These are phyloP conservation scores for Linanthus parryae DNA, from an alignment of 148 eudicot species.

Conservation along the genomic window DNA sequence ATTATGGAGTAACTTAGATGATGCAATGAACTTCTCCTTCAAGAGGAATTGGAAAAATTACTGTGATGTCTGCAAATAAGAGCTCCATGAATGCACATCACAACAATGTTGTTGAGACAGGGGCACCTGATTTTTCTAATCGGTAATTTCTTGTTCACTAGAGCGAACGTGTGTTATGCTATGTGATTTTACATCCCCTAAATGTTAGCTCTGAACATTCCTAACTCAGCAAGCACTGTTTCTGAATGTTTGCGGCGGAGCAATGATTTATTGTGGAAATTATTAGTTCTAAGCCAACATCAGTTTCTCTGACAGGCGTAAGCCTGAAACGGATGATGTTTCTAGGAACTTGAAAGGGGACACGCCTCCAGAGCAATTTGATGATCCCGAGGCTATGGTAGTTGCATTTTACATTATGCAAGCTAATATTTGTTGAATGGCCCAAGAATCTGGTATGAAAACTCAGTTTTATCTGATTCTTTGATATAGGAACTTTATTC, in stretches of 20 bases:
- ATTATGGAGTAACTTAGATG: constrained; percentile 17
- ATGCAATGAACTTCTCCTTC: constrained; percentile 18
- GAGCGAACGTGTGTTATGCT: background rate
- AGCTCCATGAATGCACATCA: constrained; percentile 21
- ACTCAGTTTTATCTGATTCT: constrained; percentile 8
- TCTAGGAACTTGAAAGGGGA: constrained; percentile 35
- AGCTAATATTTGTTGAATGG: background rate
- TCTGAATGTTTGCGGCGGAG: background rate
- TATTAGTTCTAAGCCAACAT: constrained; percentile 1
- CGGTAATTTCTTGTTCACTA: constrained; percentile 14
- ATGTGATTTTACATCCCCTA: background rate
- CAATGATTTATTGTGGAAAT: background rate
- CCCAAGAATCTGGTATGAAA: background rate
- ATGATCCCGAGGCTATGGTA: constrained; percentile 57
- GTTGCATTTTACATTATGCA: constrained; percentile 1
- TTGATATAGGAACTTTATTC: constrained; percentile 54
- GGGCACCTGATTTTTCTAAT: constrained; percentile 9
- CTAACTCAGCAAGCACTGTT: background rate
- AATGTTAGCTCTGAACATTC: background rate
- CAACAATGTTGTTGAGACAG: constrained; percentile 11
- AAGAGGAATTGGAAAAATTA: constrained; percentile 21
- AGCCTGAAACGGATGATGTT: constrained; percentile 31
- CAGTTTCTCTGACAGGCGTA: constrained; percentile 26
- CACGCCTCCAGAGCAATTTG: constrained; percentile 18
- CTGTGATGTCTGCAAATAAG: constrained; percentile 38